Evolutionary conservation across 2,329 filamentous ascomycete genomes (phyloP).

Genomic region (Botryotinia narcissicola): DNA sequence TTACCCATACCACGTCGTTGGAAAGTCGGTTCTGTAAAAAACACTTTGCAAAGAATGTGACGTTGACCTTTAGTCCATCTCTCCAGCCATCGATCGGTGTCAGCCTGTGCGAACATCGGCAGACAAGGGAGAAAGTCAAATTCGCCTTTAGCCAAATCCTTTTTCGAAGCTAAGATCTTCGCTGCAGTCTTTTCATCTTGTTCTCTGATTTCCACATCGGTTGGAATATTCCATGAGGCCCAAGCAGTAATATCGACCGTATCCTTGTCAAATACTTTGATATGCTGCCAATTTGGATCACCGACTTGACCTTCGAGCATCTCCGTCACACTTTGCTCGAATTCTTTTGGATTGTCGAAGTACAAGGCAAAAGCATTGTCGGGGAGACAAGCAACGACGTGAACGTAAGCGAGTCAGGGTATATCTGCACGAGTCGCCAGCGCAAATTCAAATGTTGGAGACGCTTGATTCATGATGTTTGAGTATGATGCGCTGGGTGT

Average conservation of each 20-base stretch:
- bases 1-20: not conserved
- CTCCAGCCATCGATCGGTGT: not conserved
- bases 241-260: not conserved
- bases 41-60: not conserved
- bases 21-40: not conserved
- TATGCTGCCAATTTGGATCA: not conserved
- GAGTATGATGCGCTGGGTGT: not conserved
- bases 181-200: not conserved
- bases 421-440: constrained; percentile 1
- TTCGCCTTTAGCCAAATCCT: not conserved
- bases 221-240: constrained; percentile 1
- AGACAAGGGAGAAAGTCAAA: constrained; percentile 1
- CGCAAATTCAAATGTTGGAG: not conserved
- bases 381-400: constrained; percentile 3
- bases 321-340: not conserved
- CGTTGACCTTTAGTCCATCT: not conserved
- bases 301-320: constrained; percentile 13
- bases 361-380: constrained; percentile 11
- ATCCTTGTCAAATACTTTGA: not conserved
- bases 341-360: not conserved
- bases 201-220: not conserved
- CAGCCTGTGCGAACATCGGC: not conserved
- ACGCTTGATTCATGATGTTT: not conserved
- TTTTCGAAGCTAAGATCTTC: not conserved
- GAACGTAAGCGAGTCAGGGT: not conserved